These are phyloP conservation scores for Zangia roseola DNA, from an alignment of 768 basidiomycete species.

Conservation along the genomic window DNA sequence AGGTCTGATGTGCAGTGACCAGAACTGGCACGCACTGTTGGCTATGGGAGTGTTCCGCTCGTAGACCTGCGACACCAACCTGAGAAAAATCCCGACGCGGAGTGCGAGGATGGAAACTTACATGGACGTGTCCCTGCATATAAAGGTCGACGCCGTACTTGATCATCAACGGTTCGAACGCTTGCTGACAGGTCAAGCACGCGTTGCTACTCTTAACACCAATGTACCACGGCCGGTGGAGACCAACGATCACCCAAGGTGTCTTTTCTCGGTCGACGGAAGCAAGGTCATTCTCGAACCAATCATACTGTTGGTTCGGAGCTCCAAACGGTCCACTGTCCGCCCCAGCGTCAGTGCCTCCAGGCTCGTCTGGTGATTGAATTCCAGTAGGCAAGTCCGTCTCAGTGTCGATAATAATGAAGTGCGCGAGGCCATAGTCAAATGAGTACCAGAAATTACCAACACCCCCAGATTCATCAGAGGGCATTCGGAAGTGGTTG, in stretches of 20 bases:
- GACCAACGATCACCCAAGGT: constrained; percentile 28
- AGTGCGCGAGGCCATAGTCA: constrained; percentile 30
- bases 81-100: background rate
- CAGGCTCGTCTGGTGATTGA: constrained; percentile 22
- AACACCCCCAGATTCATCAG: constrained; percentile 23
- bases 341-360: constrained; percentile 19
- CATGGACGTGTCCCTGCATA: constrained; percentile 29
- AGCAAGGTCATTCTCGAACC: constrained; percentile 28
- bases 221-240: constrained; percentile 29
- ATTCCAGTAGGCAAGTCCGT: constrained; percentile 27
- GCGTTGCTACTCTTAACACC: constrained; percentile 1
- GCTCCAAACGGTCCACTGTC: constrained; percentile 28
- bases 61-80: constrained; percentile 13
- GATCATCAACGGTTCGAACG: constrained; percentile 31
- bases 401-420: constrained; percentile 23
- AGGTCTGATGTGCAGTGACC: too few relatives aligned
- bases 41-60: constrained; percentile 29
- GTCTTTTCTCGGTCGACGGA: constrained; percentile 23
- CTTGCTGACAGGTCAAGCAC: constrained; percentile 23
- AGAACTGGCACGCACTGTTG: constrained; percentile 17
- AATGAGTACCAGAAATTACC: constrained; percentile 34
- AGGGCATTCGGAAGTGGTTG: constrained; percentile 30
- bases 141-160: constrained; percentile 31
- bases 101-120: constrained; percentile 5
- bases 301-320: constrained; percentile 28